phyloP scores from a whole-genome alignment of 257 asterid genomes.

The Gynochthodes officinalis region DNA sequence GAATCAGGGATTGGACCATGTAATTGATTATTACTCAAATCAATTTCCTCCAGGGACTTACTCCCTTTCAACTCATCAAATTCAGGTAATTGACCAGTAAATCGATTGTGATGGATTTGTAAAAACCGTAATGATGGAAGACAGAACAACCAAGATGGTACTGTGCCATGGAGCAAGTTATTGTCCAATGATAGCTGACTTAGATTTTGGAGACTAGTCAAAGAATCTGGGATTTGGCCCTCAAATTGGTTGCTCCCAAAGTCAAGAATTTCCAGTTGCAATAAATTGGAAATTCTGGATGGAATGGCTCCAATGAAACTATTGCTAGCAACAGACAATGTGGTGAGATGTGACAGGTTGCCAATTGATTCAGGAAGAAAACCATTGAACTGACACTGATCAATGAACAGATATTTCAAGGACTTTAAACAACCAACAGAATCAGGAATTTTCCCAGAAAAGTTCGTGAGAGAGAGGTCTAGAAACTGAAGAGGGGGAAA shows the following conservation, averaged over 20 bases:
- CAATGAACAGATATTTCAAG: neutral
- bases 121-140: slow-evolving; percentile 3
- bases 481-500: neutral
- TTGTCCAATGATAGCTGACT: neutral
- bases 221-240: no score
- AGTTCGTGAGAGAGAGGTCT: neutral
- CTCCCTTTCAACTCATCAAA: neutral
- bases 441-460: neutral
- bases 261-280: no score
- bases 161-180: neutral
- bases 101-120: neutral
- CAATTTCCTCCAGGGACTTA: neutral
- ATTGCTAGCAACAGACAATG: neutral
- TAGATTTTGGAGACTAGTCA: neutral
- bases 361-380: slow-evolving; percentile 11
- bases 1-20: slow-evolving; percentile 15
- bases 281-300: neutral
- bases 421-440: slow-evolving; percentile 8
- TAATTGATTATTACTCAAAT: neutral
- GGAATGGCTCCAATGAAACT: neutral
- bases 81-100: neutral
- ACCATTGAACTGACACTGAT: neutral
- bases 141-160: slow-evolving; percentile 11
- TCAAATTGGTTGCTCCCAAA: no score
- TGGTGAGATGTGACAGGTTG: neutral